Percentiles rank a stretch among this genome's conserved stretches.
These are phyloP conservation scores for Eucalyptus albens DNA, from an alignment of 345 rosid genomes.

Conservation along the genomic window DNA sequence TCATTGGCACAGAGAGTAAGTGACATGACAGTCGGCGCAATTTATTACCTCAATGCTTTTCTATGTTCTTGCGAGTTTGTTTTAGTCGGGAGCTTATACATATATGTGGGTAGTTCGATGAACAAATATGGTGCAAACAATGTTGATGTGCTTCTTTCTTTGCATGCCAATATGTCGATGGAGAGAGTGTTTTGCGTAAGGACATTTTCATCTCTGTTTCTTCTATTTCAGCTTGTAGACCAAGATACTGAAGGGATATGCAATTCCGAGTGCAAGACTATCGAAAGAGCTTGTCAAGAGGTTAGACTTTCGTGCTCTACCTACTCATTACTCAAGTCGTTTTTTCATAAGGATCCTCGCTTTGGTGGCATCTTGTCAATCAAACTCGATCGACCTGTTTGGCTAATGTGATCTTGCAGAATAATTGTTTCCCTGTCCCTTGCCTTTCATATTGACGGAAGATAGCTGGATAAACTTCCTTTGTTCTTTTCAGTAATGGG, in stretches of 20 bases:
- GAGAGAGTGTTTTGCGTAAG: background rate
- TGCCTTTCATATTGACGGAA: background rate
- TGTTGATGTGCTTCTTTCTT: background rate
- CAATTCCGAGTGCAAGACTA: slow-evolving; percentile 91
- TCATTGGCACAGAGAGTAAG: background rate
- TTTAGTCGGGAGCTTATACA: background rate
- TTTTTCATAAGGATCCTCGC: background rate
- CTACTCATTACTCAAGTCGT: background rate
- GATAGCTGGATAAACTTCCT: background rate
- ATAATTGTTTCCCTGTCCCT: background rate
- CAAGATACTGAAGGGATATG: slow-evolving; percentile 86
- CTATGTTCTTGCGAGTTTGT: background rate
- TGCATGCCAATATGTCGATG: background rate
- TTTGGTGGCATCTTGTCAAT: background rate
- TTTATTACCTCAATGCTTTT: background rate
- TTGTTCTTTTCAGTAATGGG: background rate
- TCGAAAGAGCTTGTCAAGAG: slow-evolving; percentile 77
- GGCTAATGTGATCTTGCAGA: background rate
- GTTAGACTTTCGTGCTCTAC: slow-evolving; percentile 15
- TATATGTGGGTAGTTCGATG: background rate
- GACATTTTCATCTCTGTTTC: background rate
- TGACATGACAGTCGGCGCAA: background rate
- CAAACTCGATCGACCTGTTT: background rate
- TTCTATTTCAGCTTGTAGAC: slow-evolving; percentile 55
- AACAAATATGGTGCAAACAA: background rate